Base-by-base conservation (phyloP, 2,329 filamentous ascomycete genomes). In the Sclerotinia glacialis region DNA sequence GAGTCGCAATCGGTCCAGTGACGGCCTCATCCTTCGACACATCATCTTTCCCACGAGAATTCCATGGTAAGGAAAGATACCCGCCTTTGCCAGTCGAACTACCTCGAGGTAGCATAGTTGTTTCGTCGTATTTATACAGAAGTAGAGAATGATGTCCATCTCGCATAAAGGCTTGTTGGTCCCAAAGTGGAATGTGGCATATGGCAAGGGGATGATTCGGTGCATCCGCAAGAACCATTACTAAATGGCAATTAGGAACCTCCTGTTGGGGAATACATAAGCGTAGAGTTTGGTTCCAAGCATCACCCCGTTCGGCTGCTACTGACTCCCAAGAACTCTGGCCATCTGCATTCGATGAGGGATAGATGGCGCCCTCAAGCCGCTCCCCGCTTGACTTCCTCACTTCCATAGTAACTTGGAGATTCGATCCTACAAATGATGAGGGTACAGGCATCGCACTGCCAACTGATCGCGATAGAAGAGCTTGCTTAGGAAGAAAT, bases 121-220 rank as follows among this genome's bases (percentile, higher is more conserved):
- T 86, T 76, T 98, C 96, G 74, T 99, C 96, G 74, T 97, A 91
- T 71, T 90, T 91, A 80, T 98, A 97, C 54, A 99, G 80, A 2
- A 96, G 81, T 59, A 97, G 80, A 3, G 87, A 87, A 76, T 97
- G 94, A 26, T 86, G 80, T 0, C 94, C 94, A 75, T 99, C 94
- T 58, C 89, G 85, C 61, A 96, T 86, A 74, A 99, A 99, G 0
- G 95, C 94, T 67, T 93, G 88, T 31, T 92, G 86, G 62, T 94
- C 91, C 95, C 96, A 99, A 2, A 99, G 82, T 0, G 95, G 95
- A 81, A 99, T 89, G 83, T 96, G 93, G 18, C 91, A 91, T 53
- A 98, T 83, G 2, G 95, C 94, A 77, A 98, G 97, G 0, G 95
- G 93, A 55, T 92, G 89, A 65, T 90, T 89, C 0, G 94, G 93